Percentiles rank a stretch among this genome's conserved stretches.
phyloP scores from a whole-genome alignment of 2,329 filamentous ascomycete species.

The Fusarium aywerte region DNA sequence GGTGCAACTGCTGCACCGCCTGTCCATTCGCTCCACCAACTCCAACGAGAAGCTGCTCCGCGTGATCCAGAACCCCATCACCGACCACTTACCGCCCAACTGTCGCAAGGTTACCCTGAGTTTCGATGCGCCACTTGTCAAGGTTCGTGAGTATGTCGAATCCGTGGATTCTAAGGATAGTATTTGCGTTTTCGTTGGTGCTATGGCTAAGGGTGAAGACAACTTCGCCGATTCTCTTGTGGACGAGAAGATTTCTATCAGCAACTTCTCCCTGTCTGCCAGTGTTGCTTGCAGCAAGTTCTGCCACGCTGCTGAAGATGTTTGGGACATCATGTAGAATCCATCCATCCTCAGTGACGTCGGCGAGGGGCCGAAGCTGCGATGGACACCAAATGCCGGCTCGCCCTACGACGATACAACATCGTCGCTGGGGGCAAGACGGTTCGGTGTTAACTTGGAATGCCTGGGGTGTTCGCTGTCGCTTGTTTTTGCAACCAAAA shows the following conservation, averaged over 20 bases:
- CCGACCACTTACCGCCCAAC: constrained; percentile 94
- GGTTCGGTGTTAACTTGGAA: constrained; percentile 66
- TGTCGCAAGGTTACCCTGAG: constrained; percentile 98
- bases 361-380: constrained; percentile 31
- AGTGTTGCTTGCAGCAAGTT: constrained; percentile 99
- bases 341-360: constrained; percentile 6
- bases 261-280: constrained; percentile 95
- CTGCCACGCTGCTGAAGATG: constrained; percentile 96
- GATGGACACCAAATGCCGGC: constrained; percentile 45
- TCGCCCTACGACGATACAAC: constrained; percentile 74
- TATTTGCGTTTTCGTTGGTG: constrained; percentile 96
- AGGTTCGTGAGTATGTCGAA: constrained; percentile 88
- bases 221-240: constrained; percentile 95
- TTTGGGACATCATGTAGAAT: constrained; percentile 87
- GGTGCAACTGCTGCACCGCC: constrained; percentile 95
- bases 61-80: constrained; percentile 98
- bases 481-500: constrained; percentile 90
- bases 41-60: constrained; percentile 97
- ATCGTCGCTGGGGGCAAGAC: constrained; percentile 64
- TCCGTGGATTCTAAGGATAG: constrained; percentile 84
- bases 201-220: constrained; percentile 97
- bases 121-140: constrained; percentile 89
- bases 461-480: constrained; percentile 76
- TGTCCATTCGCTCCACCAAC: constrained; percentile 95
- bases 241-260: constrained; percentile 97